phyloP scores from a whole-genome alignment of 441 rosid genomes.

The Metrosideros polymorpha region DNA sequence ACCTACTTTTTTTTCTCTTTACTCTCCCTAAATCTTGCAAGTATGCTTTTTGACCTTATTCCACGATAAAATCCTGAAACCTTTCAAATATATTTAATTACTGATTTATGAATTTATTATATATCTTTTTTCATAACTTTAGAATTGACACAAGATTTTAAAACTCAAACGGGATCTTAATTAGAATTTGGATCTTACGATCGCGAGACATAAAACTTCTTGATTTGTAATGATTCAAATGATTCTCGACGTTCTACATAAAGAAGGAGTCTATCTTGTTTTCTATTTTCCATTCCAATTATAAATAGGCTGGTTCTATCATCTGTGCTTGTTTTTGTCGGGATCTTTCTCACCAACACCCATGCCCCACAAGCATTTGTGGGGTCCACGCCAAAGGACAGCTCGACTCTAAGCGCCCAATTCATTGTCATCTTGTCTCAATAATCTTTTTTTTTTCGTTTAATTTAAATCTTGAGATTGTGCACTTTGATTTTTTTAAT shows the following conservation, averaged over 20 bases:
- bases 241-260: neutral
- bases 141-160: neutral
- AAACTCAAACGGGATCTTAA: too few relatives aligned
- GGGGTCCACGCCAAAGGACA: neutral
- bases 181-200: too few relatives aligned
- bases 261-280: neutral
- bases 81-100: neutral
- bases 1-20: neutral
- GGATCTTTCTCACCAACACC: neutral
- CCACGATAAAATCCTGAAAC: accelerated
- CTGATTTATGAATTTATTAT: too few relatives aligned
- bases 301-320: too few relatives aligned
- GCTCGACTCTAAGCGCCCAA: neutral
- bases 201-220: neutral
- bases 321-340: too few relatives aligned
- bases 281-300: neutral
- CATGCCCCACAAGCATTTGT: neutral
- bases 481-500: neutral
- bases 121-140: too few relatives aligned
- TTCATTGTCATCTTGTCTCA: neutral
- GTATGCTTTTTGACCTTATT: neutral
- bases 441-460: too few relatives aligned
- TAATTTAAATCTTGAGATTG: neutral
- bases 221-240: too few relatives aligned
- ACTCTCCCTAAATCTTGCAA: neutral